Evolutionary conservation across 345 rosid genomes (phyloP).

Genomic region (Arabidopsis suecica): DNA sequence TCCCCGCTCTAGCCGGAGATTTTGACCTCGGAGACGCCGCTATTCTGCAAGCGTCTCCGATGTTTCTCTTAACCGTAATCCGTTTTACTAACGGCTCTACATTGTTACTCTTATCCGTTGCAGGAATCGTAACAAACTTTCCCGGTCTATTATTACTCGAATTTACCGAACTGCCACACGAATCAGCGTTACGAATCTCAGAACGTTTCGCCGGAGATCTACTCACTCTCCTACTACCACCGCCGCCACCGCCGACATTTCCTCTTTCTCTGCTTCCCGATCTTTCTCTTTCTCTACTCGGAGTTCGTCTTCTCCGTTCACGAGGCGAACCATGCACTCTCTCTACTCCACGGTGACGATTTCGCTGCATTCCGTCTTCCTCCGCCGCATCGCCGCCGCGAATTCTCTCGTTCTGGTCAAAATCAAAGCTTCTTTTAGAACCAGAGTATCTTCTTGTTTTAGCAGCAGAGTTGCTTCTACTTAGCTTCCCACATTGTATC

Average conservation of each 20-base stretch:
- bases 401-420: constrained; percentile 53
- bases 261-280: constrained; percentile 68
- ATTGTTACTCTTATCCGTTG: constrained; percentile 61
- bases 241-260: constrained; percentile 19
- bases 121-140: constrained; percentile 84
- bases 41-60: constrained; percentile 38
- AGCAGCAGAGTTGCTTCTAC: constrained; percentile 67
- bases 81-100: constrained; percentile 48
- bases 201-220: constrained; percentile 80
- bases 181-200: constrained; percentile 37
- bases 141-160: constrained; percentile 50
- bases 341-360: constrained; percentile 56
- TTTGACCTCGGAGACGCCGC: constrained; percentile 78
- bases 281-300: constrained; percentile 85
- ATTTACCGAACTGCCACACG: constrained; percentile 27
- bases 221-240: constrained; percentile 68
- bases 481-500: constrained; percentile 88
- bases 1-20: constrained; percentile 53
- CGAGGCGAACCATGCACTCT: constrained; percentile 43
- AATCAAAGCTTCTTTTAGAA: constrained; percentile 85
- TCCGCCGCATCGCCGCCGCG: constrained; percentile 13
- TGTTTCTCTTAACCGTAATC: constrained; percentile 73
- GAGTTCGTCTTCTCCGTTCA: constrained; percentile 84
- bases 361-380: constrained; percentile 48
- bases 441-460: constrained; percentile 71